A percentile compares a stretch with the other conserved stretches of the same genome.
phyloP scores from a whole-genome alignment of 164 flowering plant species.

The Buxus sempervirens region DNA sequence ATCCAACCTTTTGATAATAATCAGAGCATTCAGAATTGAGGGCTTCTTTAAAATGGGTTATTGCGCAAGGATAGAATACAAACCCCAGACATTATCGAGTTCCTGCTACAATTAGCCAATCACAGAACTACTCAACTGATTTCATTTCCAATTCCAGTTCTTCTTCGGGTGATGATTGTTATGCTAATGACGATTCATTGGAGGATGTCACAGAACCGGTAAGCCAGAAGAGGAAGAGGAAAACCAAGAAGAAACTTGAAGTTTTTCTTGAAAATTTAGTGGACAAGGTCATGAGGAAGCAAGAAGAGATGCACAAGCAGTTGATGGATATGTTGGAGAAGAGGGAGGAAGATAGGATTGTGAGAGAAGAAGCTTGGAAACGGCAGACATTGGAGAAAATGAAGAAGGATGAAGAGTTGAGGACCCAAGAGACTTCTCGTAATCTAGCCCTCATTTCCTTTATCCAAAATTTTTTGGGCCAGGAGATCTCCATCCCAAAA shows the following conservation, averaged over 20 bases:
- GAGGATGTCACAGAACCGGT: slow-evolving; percentile 11
- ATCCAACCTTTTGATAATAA: slow-evolving; percentile 6
- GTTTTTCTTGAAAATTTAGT: slow-evolving; percentile 34
- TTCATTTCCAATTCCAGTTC: slow-evolving; percentile 26
- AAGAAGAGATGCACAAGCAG: slow-evolving; percentile 54
- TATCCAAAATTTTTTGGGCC: slow-evolving; percentile 32
- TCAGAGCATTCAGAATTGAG: background rate
- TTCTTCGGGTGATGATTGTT: slow-evolving; percentile 21
- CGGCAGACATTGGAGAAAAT: slow-evolving; percentile 45
- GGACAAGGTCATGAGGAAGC: slow-evolving; percentile 40
- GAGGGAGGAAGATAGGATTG: slow-evolving; percentile 45
- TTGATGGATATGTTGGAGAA: slow-evolving; percentile 45
- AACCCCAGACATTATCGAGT: background rate
- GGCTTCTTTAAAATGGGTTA: slow-evolving; percentile 2
- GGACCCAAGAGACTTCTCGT: slow-evolving; percentile 48
- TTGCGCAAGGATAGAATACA: slow-evolving; percentile 4
- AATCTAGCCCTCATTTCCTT: slow-evolving; percentile 42
- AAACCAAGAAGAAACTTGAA: slow-evolving; percentile 27
- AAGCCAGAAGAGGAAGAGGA: slow-evolving; percentile 38
- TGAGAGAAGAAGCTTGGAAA: slow-evolving; percentile 64
- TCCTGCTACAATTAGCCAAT: background rate
- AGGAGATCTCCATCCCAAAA: slow-evolving; percentile 26
- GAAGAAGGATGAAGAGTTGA: slow-evolving; percentile 32
- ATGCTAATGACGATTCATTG: slow-evolving; percentile 18
- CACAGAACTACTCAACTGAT: background rate